phyloP scores from a whole-genome alignment of 148 eudicot genomes.

The Pharnaceum exiguum region DNA sequence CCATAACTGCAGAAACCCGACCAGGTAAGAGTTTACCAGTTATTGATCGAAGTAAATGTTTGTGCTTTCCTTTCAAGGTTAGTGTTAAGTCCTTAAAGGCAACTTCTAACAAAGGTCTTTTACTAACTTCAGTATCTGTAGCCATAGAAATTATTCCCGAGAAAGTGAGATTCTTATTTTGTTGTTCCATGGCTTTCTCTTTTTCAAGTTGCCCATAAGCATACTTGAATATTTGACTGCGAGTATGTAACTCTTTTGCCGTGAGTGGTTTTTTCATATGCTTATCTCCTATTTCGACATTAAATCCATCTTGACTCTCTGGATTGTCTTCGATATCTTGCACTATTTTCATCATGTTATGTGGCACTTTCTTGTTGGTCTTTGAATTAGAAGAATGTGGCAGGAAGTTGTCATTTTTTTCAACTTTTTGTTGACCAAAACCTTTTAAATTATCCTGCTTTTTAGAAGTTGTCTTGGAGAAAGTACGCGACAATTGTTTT shows the following conservation, averaged over 20 bases:
- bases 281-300: slow-evolving; percentile 54
- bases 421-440: slow-evolving; percentile 14
- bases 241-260: slow-evolving; percentile 60
- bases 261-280: slow-evolving; percentile 48
- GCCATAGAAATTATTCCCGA: slow-evolving; percentile 81
- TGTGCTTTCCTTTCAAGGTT: slow-evolving; percentile 59
- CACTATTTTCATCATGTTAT: slow-evolving; percentile 65
- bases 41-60: slow-evolving; percentile 57
- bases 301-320: slow-evolving; percentile 51
- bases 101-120: slow-evolving; percentile 63
- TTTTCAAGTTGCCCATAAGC: slow-evolving; percentile 89
- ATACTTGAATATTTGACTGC: slow-evolving; percentile 79
- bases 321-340: slow-evolving; percentile 50
- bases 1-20: slow-evolving; percentile 85
- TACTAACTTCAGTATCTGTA: slow-evolving; percentile 45
- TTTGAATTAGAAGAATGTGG: slow-evolving; percentile 30
- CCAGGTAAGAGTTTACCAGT: slow-evolving; percentile 80
- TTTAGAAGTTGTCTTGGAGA: slow-evolving; percentile 45
- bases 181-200: slow-evolving; percentile 75
- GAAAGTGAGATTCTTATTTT: slow-evolving; percentile 56
- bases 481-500: slow-evolving; percentile 64
- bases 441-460: slow-evolving; percentile 21
- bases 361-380: slow-evolving; percentile 48
- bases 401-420: background rate
- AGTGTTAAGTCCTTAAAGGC: slow-evolving; percentile 75